A percentile compares a stretch with the other conserved stretches of the same genome.
Conservation (phyloP, 2,329 filamentous ascomycete species). For the Hirsutella minnesotensis region DNA sequence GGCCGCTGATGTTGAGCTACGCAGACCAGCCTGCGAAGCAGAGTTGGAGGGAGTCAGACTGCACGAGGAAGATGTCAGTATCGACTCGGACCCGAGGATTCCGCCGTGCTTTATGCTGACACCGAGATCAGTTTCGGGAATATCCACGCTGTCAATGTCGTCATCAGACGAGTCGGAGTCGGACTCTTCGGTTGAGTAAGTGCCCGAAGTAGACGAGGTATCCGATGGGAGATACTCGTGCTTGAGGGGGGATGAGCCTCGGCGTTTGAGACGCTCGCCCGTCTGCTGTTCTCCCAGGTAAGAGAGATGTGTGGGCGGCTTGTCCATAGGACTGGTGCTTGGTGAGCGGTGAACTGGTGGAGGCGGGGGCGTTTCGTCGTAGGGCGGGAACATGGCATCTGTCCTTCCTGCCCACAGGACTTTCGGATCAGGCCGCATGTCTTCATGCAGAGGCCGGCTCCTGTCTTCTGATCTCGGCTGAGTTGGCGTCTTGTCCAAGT, state of each 20-base stretch:
- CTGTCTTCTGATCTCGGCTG: constrained; percentile 16
- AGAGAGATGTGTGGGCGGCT: constrained; percentile 10
- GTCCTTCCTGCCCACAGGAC: constrained; percentile 11
- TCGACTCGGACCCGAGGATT: constrained; percentile 22
- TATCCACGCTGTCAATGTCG: constrained; percentile 48
- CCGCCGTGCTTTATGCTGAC: constrained; percentile 37
- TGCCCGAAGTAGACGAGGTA: constrained; percentile 43
- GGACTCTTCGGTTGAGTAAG: constrained; percentile 38
- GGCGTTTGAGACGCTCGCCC: constrained; percentile 43
- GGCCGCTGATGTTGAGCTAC: constrained; percentile 30
- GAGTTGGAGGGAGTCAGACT: constrained; percentile 73
- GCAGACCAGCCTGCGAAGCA: constrained; percentile 56
- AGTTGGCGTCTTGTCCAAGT: constrained; percentile 6
- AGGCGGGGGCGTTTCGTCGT: constrained; percentile 26
- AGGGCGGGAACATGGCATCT: background rate
- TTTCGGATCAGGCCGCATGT: constrained; percentile 24
- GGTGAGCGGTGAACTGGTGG: constrained; percentile 40
- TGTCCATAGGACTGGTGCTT: constrained; percentile 20
- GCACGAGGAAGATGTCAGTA: constrained; percentile 36
- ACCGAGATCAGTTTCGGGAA: constrained; percentile 45
- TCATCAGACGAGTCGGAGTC: constrained; percentile 35
- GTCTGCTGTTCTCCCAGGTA: constrained; percentile 27
- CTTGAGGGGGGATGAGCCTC: constrained; percentile 86
- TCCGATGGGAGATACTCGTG: constrained; percentile 91
- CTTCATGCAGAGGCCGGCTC: constrained; percentile 22